Evolutionary conservation across 352 stramenopile species (phyloP).

Genomic region (Phytophthora agathidicida): DNA sequence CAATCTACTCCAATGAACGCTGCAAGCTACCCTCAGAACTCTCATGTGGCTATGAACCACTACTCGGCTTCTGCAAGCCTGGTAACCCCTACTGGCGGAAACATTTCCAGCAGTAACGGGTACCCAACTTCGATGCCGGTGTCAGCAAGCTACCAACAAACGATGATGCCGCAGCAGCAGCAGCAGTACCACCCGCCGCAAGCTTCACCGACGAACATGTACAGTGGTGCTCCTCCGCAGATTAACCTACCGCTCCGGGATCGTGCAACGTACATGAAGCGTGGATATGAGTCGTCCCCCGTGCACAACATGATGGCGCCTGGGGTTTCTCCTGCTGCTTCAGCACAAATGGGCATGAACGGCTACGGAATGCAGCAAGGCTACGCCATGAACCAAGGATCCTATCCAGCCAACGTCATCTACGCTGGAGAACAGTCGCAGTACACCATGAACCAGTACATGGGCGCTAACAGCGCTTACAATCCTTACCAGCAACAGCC

Average conservation of each 20-base stretch:
- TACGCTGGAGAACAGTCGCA: conserved; percentile 36
- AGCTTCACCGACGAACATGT: conserved; percentile 39
- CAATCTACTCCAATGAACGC: conserved; percentile 22
- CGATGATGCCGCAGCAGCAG: conserved; percentile 36
- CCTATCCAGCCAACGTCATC: conserved; percentile 44
- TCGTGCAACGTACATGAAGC: conserved; percentile 59
- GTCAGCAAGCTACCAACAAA: conserved; percentile 29
- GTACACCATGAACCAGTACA: conserved; percentile 43
- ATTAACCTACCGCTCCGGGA: conserved; percentile 73
- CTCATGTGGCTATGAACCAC: conserved; percentile 42
- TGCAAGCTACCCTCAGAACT: conserved; percentile 34
- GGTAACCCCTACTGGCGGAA: conserved; percentile 19
- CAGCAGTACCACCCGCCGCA: conserved; percentile 49
- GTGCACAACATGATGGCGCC: conserved; percentile 36
- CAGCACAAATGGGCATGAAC: conserved; percentile 31
- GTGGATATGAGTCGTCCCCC: conserved; percentile 40
- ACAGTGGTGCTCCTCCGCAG: conserved; percentile 34
- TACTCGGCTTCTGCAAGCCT: conserved; percentile 17
- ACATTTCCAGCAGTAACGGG: conserved; percentile 23
- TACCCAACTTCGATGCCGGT: conserved; percentile 28
- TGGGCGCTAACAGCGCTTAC: conserved; percentile 33
- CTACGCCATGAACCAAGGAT: conserved; percentile 30
- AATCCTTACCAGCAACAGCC: conserved; percentile 55
- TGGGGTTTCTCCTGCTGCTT: conserved; percentile 28
- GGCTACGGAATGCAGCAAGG: conserved; percentile 41